Base-by-base conservation (phyloP, 768 basidiomycete genomes). In the Rhizopogon vinicolor region DNA sequence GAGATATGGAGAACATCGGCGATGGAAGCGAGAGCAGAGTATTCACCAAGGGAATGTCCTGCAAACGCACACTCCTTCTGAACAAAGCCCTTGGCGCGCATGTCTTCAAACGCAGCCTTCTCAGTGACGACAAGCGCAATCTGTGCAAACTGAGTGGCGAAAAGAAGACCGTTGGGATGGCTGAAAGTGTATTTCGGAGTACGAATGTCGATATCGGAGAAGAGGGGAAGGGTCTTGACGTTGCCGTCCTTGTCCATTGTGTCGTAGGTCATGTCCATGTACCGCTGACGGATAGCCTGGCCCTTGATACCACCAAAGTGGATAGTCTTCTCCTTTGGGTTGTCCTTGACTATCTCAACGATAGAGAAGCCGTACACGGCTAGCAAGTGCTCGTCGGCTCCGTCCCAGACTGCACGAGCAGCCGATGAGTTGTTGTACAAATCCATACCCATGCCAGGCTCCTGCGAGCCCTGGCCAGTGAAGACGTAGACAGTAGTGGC, bases 261-360 rank as follows among this genome's bases (percentile, higher is more conserved):
- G 67, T 98, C 95, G 76, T 98, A 98, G 5, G 91, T 89, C 90
- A 99, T 97, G 62, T 95, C 94, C 93, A 98, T 98, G 75, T 99
- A 99, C n/a, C 97, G 86, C 64, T 95, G 91, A 29, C 97, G 91
- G 60, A 98, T 98, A 3, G 87, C 95, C 69, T 98, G 96, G 41
- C 97, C 97, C 75, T 98, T 98, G 72, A 98, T 91, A 68, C 97
- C 97, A 78, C 97, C 97, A 62, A 99, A 99, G 72, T 99, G 96
- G 62, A 99, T 88, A 0, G 94, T 99, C 78, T 98, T 93, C 72
- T 91, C 86, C 79, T 94, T 97, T 18, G 96, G 95, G 70, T 98
- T 98, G 70, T 95, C 89, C 76, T 95, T 96, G 72, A 99, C 96
- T 62, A 99, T 97, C 69, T 99, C 95, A 65, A 98, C 78, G 68